Evolutionary conservation across 2,329 filamentous ascomycete species (phyloP).

Genomic region (Zalaria obscura): DNA sequence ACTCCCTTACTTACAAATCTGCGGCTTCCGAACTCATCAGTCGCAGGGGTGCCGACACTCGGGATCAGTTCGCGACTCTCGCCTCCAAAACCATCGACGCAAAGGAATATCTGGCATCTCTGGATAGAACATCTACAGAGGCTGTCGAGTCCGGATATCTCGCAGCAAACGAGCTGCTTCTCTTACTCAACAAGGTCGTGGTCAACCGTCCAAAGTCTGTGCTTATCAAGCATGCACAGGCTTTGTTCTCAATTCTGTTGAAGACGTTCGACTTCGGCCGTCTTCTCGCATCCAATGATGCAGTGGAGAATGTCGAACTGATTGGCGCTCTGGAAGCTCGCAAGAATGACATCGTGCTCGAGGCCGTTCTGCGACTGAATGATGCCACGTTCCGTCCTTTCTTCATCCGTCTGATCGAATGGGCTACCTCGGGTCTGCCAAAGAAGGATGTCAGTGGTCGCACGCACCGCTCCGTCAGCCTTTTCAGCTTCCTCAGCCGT

Average conservation of each 20-base stretch:
- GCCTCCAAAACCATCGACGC: conserved; percentile 66
- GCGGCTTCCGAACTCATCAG: conserved; percentile 24
- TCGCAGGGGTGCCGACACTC: conserved; percentile 31
- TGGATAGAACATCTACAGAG: conserved; percentile 57
- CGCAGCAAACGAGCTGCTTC: conserved; percentile 54
- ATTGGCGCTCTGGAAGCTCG: conserved; percentile 26
- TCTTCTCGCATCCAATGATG: conserved; percentile 38
- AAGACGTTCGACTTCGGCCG: conserved; percentile 52
- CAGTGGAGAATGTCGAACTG: conserved; percentile 39
- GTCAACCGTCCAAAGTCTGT: conserved; percentile 64
- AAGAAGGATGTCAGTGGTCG: conserved; percentile 47
- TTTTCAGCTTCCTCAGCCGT: conserved; percentile 65
- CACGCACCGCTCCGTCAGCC: conserved; percentile 52
- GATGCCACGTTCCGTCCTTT: conserved; percentile 86
- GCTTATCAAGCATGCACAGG: conserved; percentile 59
- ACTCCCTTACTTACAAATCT: conserved; percentile 60
- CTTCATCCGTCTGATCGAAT: conserved; percentile 75
- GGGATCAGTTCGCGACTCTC: conserved; percentile 55
- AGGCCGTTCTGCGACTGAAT: conserved; percentile 94
- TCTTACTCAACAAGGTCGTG: conserved; percentile 55
- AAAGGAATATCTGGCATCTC: conserved; percentile 57
- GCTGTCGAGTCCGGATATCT: conserved; percentile 34
- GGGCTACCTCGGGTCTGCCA: conserved; percentile 48
- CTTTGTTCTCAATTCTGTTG: conserved; percentile 49
- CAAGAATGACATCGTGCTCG: conserved; percentile 52